Conservation (phyloP, 257 asterid genomes). For the Jacaranda copaia region DNA sequence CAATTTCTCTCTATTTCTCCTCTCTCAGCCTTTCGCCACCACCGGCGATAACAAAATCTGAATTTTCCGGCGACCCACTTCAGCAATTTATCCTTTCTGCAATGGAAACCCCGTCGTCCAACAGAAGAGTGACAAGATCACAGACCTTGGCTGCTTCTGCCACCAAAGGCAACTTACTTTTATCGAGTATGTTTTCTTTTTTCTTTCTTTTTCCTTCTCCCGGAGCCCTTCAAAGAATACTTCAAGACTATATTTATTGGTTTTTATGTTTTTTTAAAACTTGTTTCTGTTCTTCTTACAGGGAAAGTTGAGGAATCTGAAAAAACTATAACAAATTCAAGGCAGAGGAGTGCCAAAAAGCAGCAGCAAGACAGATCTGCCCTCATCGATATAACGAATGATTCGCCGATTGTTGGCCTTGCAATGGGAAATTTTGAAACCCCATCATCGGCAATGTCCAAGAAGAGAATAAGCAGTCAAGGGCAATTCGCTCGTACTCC, state of each 20-base stretch:
- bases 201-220: not conserved
- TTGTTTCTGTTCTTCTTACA: constrained; percentile 35
- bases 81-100: not conserved
- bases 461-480: constrained; percentile 50
- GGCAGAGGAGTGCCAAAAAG: constrained; percentile 42
- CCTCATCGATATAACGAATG: constrained; percentile 83
- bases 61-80: constrained; percentile 16
- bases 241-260: not conserved
- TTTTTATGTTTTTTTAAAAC: not conserved
- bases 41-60: constrained; percentile 24
- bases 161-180: constrained; percentile 35
- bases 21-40: not conserved
- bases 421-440: constrained; percentile 76
- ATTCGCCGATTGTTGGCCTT: constrained; percentile 95
- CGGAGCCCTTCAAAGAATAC: not conserved
- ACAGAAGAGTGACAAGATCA: constrained; percentile 83
- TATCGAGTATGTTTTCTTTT: constrained; percentile 43
- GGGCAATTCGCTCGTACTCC: constrained; percentile 52
- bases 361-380: constrained; percentile 74
- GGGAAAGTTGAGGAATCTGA: constrained; percentile 68
- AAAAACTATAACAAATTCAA: constrained; percentile 46
- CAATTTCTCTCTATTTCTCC: not conserved
- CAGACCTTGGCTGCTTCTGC: constrained; percentile 57
- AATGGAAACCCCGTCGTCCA: constrained; percentile 89
- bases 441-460: constrained; percentile 81